Percentiles rank a stretch among this genome's conserved stretches.
Conservation (phyloP, 1,284 basidiomycete genomes). For the Papiliotrema nemorosa region DNA sequence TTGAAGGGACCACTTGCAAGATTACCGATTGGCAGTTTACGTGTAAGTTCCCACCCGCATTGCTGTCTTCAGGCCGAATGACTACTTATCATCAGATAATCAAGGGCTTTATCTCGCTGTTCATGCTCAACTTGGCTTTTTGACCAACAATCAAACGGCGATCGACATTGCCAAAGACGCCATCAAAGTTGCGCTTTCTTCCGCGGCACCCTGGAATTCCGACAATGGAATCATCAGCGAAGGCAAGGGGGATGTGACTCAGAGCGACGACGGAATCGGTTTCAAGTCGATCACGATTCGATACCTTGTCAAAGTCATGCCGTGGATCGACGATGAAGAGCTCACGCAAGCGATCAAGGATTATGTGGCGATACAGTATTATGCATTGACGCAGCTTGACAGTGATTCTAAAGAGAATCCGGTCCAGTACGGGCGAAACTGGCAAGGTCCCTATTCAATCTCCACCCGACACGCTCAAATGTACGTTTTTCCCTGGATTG, state of each 20-base stretch:
- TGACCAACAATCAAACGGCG: constrained; percentile 12
- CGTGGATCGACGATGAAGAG: constrained; percentile 7
- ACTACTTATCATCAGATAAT: constrained; percentile 12
- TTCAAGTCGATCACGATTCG: constrained; percentile 20
- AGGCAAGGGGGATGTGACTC: constrained; percentile 5
- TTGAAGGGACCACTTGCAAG: constrained; percentile 5
- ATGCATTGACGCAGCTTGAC: constrained; percentile 7
- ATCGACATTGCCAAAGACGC: constrained; percentile 6
- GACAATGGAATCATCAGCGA: constrained; percentile 13
- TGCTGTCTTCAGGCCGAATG: no score
- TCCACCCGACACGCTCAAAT: constrained; percentile 8
- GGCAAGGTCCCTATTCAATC: constrained; percentile 12
- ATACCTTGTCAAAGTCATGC: constrained; percentile 2
- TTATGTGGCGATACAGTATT: constrained; percentile 19
- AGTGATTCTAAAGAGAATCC: constrained; percentile 7
- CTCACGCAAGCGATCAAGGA: constrained; percentile 10
- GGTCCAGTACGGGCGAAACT: constrained; percentile 14
- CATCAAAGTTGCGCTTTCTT: background rate
- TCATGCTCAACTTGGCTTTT: constrained; percentile 10
- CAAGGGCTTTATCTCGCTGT: constrained; percentile 13
- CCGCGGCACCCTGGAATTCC: constrained; percentile 10
- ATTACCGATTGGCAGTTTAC: constrained; percentile 17
- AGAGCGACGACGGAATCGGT: constrained; percentile 10
- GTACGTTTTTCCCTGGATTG: constrained; percentile 7
- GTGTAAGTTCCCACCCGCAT: constrained; percentile 7